Evolutionary conservation across 2,329 filamentous ascomycete genomes (phyloP), one percentile per base, ranked within the genome.

Genomic region (Drechslera avenae): DNA sequence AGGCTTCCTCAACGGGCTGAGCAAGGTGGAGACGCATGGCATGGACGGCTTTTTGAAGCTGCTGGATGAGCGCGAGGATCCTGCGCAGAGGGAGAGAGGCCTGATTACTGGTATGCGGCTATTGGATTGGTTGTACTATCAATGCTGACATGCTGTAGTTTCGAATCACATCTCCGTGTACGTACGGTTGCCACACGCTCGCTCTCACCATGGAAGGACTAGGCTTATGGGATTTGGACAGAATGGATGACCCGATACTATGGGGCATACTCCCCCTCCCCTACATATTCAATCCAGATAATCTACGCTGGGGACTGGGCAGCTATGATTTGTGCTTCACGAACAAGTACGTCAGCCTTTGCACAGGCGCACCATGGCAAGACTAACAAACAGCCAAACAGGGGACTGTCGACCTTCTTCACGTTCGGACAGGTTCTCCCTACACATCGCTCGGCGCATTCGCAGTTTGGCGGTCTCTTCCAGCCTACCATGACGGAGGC

Each of bases 291-390:
- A 84, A 86, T 52, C 84, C 89, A 16, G 79, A 82, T 48, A 94
- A 92, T 69, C 81, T 91, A 66, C 85, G 94, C 71, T 97, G 92
- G 91, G 86, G 87, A 8, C 82, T 99, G 46, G 94, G 90, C 18
- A 95, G 91, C 65, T 90, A 97, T 72, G 94, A 99, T 73, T 92
- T 99, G 53, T 97, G 92, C 76, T 99, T 95, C 74, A 87, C 87
- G 66, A 93, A 90, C 69, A 87, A 85, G 90, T 94, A 76, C 55
- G 79, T 62, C 10, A 14, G 26, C 26, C 18, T 26, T 28, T 9
- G 1, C n/a, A 2, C n/a, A 2, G 10, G 13, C 18, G 21, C 39
- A n/a, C n/a, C n/a, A 42, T 49, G 30, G 33, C 46, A 30, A 21
- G n/a, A 13, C 62, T 68, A 34, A 67, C 50, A 50, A 34, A 67